Evolutionary conservation across 169 alveolate genomes (phyloP).

Genomic region (Babesia caballi): DNA sequence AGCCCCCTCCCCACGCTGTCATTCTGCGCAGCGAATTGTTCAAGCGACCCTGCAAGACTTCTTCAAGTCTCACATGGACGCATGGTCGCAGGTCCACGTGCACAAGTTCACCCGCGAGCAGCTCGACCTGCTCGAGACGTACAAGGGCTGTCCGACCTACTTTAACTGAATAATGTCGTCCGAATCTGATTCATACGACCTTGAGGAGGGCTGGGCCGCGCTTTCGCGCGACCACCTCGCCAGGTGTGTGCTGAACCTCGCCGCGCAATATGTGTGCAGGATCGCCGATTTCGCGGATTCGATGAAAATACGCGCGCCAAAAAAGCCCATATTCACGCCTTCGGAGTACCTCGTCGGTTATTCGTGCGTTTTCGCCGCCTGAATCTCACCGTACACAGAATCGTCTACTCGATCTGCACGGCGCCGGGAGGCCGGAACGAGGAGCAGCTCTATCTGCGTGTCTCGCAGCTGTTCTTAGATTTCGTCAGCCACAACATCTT

Average conservation of each 20-base stretch:
- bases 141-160: conserved; percentile 76
- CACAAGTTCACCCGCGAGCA: conserved; percentile 67
- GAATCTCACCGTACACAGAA: not conserved
- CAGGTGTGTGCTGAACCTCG: conserved; percentile 2
- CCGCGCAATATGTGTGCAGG: not conserved
- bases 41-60: conserved; percentile 68
- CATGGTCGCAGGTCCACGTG: conserved; percentile 68
- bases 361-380: conserved; percentile 15
- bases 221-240: conserved; percentile 26
- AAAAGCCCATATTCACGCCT: conserved; percentile 14
- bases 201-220: conserved; percentile 59
- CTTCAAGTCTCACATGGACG: conserved; percentile 75
- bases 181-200: not conserved
- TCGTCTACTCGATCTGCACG: conserved; percentile 60
- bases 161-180: conserved; percentile 40
- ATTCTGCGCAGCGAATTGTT: not conserved
- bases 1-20: not conserved
- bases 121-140: conserved; percentile 69
- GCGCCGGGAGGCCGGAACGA: conserved; percentile 11
- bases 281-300: conserved; percentile 35
- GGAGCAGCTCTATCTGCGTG: conserved; percentile 27
- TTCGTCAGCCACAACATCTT: conserved; percentile 7
- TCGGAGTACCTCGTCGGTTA: conserved; percentile 32
- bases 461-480: conserved; percentile 12
- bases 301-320: conserved; percentile 21